Base-by-base conservation (phyloP, 257 asterid species). In the Fraxinus quadrangulata region DNA sequence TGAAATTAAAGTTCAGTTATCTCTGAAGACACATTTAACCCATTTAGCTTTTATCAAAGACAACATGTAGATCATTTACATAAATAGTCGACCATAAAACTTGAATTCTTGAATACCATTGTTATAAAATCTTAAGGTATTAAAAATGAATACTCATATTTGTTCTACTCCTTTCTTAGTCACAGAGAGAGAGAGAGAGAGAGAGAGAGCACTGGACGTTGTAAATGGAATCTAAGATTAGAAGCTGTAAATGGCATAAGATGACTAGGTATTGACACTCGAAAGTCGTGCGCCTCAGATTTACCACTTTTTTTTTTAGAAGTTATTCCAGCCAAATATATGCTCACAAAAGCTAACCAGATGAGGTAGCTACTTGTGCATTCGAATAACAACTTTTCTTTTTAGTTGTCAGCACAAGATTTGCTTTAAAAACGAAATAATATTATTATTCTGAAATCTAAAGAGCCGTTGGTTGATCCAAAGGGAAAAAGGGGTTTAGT, bases 361-460 rank as follows among this genome's bases (percentile, higher is more conserved):
- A 74, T 65, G 80, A 80, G 78, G 31, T 6, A 47, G 80, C 36
- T 3, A 10, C 69, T 54, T 31, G 76, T 78, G 83, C 85, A 77
- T 63, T 59, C 24, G 84, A 81, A 81, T 84, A 77, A 71, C 72
- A 72, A 73, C 87, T 83, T 81, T 71, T 23, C 88, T 85, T 86
- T 86, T 82, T 24, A 72, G 88, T 84, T 89, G 91, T 83, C 88
- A 80, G 77, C 73, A 81, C 76, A 71, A 78, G 49, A 65, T 54
- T 14, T 71, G 70, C 77, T 79, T 80, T 23, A 2, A 6, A 21
- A 61, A 23, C 24, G 3, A 24, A 23, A 10, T 63, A 63, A 23
- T 65, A 51, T 33, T 21, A 37, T 39, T 71, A 39, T 83, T 76
- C 81, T 42, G 36, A 66, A 72, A 79, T 79, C 76, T 39, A 61